Percentiles rank a stretch among this genome's conserved stretches.
Evolutionary conservation across 371 early-diverging fungal species (phyloP).

Genomic region (Gilbertella persicaria): DNA sequence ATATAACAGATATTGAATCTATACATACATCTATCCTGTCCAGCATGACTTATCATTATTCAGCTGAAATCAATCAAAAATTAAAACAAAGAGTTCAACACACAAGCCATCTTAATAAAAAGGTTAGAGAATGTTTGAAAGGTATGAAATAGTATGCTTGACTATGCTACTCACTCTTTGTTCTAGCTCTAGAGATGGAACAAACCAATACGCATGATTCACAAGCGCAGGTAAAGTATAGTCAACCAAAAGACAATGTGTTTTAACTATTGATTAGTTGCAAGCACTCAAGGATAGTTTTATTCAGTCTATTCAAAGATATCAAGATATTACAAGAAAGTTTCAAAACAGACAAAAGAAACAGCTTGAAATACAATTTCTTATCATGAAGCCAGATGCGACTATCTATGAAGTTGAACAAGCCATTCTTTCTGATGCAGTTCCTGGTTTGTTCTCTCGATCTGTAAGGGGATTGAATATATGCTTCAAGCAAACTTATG

Average conservation of each 20-base stretch:
- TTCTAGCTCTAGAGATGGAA: constrained; percentile 41
- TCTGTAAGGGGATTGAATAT: constrained; percentile 52
- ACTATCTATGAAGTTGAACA: constrained; percentile 70
- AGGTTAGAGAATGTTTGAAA: constrained; percentile 30
- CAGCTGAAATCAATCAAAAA: constrained; percentile 13
- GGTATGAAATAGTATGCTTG: constrained; percentile 12
- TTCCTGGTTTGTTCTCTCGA: constrained; percentile 74
- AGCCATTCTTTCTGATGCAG: constrained; percentile 64
- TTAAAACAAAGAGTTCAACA: constrained; percentile 25
- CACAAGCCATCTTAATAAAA: constrained; percentile 27
- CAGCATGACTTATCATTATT: constrained; percentile 30
- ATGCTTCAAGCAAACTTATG: no score
- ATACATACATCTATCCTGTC: constrained; percentile 31
- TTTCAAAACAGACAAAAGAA: constrained; percentile 74
- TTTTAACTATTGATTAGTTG: constrained; percentile 33
- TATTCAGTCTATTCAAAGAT: constrained; percentile 73
- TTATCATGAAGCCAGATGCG: constrained; percentile 78
- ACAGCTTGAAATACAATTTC: constrained; percentile 76
- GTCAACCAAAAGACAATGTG: constrained; percentile 39
- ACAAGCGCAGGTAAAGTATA: constrained; percentile 40
- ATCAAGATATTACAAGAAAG: constrained; percentile 70
- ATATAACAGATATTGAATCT: constrained; percentile 40
- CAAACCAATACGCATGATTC: constrained; percentile 27
- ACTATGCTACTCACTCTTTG: not conserved
- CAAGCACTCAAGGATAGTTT: constrained; percentile 67